A percentile compares a stretch with the other conserved stretches of the same genome.
phyloP scores from a whole-genome alignment of 306 rosid genomes.

The Coriaria nepalensis region DNA sequence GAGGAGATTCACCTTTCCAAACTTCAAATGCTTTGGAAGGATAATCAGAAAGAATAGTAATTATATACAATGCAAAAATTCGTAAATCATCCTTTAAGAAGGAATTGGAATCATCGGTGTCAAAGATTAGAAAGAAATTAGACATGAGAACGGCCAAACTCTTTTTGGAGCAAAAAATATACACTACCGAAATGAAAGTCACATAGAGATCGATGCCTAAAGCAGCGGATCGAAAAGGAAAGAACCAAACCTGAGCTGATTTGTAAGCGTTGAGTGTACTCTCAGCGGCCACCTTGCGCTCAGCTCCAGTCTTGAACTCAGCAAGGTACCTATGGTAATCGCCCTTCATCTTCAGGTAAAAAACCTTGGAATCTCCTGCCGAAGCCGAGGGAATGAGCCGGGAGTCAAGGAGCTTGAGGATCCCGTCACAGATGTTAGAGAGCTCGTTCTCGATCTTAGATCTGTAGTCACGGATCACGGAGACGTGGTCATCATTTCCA shows the following conservation, averaged over 20 bases:
- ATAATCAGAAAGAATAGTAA: no score
- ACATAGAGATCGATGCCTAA: not conserved
- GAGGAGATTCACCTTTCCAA: no score
- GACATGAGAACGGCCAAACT: no score
- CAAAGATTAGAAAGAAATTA: no score
- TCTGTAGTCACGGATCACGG: constrained; percentile 82
- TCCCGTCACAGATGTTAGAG: constrained; percentile 85
- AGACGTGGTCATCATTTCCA: constrained; percentile 90
- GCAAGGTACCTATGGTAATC: constrained; percentile 95
- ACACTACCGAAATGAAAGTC: no score
- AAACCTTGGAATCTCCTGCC: constrained; percentile 92
- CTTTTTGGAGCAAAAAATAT: no score
- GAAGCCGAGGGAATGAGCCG: constrained; percentile 84
- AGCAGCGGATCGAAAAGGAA: not conserved
- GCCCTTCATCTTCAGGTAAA: constrained; percentile 97
- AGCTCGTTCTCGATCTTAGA: constrained; percentile 94
- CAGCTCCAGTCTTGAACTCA: constrained; percentile 95
- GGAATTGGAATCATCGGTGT: no score
- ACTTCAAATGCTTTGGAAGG: no score
- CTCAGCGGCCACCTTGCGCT: constrained; percentile 97
- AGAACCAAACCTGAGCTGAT: constrained; percentile 67
- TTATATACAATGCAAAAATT: no score
- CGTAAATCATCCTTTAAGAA: no score
- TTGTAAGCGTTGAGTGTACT: constrained; percentile 93
- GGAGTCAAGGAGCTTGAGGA: constrained; percentile 87